Percentiles rank a stretch among this genome's conserved stretches.
phyloP scores from a whole-genome alignment of 768 basidiomycete species.

The Mycena chlorophos region DNA sequence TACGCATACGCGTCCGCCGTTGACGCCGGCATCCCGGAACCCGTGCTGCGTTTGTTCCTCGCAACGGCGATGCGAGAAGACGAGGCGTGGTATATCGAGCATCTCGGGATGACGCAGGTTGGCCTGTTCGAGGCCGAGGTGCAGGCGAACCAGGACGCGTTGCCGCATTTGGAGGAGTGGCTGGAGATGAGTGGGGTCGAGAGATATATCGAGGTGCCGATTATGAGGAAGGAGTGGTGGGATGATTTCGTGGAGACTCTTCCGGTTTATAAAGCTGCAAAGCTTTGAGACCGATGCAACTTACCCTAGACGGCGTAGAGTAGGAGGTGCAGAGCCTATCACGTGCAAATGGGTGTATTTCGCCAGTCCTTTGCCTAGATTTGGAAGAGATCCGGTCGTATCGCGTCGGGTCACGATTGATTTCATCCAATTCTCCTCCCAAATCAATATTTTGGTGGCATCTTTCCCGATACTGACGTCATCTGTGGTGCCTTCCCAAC shows the following conservation, averaged over 20 bases:
- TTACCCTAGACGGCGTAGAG: no score
- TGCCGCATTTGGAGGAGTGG: constrained; percentile 4
- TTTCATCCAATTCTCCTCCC: no score
- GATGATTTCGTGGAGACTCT: not conserved
- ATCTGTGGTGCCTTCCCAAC: no score
- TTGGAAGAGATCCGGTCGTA: no score
- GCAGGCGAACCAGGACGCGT: not conserved
- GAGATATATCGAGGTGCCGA: constrained; percentile 4
- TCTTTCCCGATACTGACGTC: no score
- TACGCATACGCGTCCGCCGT: constrained; percentile 21
- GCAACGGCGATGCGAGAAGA: constrained; percentile 5
- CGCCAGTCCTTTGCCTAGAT: no score
- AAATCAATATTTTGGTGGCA: no score
- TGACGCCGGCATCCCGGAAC: constrained; percentile 20
- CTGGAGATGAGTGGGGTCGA: not conserved
- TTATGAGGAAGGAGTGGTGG: constrained; percentile 3
- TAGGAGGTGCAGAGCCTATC: no score
- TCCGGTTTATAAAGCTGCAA: no score
- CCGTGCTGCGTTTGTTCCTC: not conserved
- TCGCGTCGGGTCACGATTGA: no score
- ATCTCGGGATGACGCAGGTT: not conserved
- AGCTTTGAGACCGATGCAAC: no score
- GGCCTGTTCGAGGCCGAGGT: constrained; percentile 4
- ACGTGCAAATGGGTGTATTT: no score
- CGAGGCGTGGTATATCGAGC: constrained; percentile 9